phyloP scores from a whole-genome alignment of 805 yeast genomes.

The Komagataella pastoris region DNA sequence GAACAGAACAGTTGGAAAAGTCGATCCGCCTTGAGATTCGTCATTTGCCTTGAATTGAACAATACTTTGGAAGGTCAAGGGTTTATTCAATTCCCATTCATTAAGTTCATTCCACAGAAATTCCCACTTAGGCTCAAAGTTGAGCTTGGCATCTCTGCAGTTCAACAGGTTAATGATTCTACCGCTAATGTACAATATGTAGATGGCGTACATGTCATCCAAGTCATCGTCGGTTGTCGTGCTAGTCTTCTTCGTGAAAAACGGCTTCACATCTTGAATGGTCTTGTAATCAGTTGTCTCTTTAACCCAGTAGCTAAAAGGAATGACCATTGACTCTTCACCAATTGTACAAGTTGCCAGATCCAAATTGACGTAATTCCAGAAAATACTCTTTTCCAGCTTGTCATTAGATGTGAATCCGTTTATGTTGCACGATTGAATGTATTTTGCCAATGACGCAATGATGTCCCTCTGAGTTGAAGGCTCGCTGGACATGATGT shows the following conservation, averaged over 20 bases:
- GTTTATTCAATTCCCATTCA: conserved; percentile 23
- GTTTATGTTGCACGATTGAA: conserved; percentile 22
- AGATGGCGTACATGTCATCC: conserved; percentile 17
- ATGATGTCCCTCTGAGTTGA: conserved; percentile 24
- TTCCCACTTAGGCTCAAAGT: conserved; percentile 25
- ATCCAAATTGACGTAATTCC: conserved; percentile 31
- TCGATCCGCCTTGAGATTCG: conserved; percentile 6
- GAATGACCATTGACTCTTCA: conserved; percentile 21
- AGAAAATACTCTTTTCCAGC: conserved; percentile 24
- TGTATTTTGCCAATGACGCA: conserved; percentile 23
- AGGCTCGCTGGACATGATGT: conserved; percentile 25
- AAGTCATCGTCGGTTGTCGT: conserved; percentile 4
- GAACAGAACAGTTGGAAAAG: conserved; percentile 23
- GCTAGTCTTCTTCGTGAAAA: background rate
- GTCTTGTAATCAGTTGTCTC: conserved; percentile 17
- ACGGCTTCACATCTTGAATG: conserved; percentile 6
- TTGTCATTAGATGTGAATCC: conserved; percentile 18
- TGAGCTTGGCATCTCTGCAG: conserved; percentile 9
- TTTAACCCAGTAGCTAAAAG: conserved; percentile 7
- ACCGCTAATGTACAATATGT: conserved; percentile 21
- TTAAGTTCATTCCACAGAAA: conserved; percentile 23
- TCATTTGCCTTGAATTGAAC: conserved; percentile 11
- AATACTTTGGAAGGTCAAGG: conserved; percentile 20
- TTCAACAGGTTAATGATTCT: conserved; percentile 21
- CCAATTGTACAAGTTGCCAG: conserved; percentile 22